Evolutionary conservation across 495 filamentous ascomycete species (phyloP).

Genomic region (Penicillium fimorum): DNA sequence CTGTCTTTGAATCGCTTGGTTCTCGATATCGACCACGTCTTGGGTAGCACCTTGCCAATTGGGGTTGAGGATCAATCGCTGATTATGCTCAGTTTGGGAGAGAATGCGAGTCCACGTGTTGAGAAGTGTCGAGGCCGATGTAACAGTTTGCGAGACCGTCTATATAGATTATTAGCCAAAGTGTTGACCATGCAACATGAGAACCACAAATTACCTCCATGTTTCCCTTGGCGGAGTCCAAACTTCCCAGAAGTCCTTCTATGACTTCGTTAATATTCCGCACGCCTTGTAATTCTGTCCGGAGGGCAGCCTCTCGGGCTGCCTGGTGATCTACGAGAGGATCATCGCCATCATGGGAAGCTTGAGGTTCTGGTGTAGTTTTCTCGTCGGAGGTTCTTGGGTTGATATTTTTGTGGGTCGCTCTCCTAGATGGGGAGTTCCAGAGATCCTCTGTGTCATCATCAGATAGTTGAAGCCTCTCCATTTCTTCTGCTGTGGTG

Average conservation of each 20-base stretch:
- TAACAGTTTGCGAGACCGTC: conserved; percentile 83
- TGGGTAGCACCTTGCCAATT: conserved; percentile 85
- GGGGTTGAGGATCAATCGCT: conserved; percentile 83
- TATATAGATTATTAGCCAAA: conserved; percentile 29
- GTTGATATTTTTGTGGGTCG: conserved; percentile 23
- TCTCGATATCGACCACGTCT: conserved; percentile 80
- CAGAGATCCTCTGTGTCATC: conserved; percentile 69
- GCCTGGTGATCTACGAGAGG: conserved; percentile 65
- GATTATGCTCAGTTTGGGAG: conserved; percentile 95
- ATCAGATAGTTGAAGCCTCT: conserved; percentile 57
- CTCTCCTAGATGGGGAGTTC: conserved; percentile 63
- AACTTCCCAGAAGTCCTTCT: conserved; percentile 73
- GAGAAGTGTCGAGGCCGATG: conserved; percentile 86
- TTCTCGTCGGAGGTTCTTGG: conserved; percentile 31
- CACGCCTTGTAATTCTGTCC: conserved; percentile 76
- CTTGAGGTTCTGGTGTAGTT: conserved; percentile 35
- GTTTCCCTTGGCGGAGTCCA: conserved; percentile 80
- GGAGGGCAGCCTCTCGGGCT: conserved; percentile 68
- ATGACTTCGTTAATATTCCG: conserved; percentile 83
- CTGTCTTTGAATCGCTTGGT: conserved; percentile 65
- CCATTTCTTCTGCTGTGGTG: conserved; percentile 45
- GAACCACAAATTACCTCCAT: conserved; percentile 67
- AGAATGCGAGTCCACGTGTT: conserved; percentile 96
- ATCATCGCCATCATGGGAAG: conserved; percentile 45
- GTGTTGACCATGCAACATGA: neutral